These are phyloP conservation scores for Dendrobium chrysotoxum DNA, from an alignment of 106 monocot species.

Conservation along the genomic window DNA sequence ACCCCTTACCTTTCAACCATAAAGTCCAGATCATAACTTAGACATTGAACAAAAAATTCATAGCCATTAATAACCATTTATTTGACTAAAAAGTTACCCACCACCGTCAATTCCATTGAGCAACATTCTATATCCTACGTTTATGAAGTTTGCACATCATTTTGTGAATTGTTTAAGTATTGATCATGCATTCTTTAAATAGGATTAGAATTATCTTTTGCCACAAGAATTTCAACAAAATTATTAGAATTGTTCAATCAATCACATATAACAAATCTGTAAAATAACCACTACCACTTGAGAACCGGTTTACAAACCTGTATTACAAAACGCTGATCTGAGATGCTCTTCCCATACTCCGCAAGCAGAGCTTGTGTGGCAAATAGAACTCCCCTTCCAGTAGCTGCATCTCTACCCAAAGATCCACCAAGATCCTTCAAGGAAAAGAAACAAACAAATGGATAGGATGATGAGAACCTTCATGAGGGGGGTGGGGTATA, in stretches of 20 bases:
- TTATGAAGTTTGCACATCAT: not conserved
- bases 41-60: too few relatives aligned
- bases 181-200: not conserved
- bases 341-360: conserved; percentile 73
- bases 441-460: not conserved
- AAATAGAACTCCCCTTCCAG: conserved; percentile 80
- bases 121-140: not conserved
- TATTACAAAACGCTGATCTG: conserved; percentile 71
- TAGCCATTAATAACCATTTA: too few relatives aligned
- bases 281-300: not conserved
- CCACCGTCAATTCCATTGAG: not conserved
- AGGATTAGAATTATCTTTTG: not conserved
- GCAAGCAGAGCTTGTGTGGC: conserved; percentile 68
- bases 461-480: not conserved
- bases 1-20: too few relatives aligned
- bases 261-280: not conserved
- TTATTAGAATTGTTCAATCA: not conserved
- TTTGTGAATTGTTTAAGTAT: not conserved
- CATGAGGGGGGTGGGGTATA: too few relatives aligned
- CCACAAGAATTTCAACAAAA: not conserved
- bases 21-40: too few relatives aligned
- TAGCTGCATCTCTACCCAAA: conserved; percentile 83
- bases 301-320: conserved; percentile 35
- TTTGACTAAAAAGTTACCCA: too few relatives aligned
- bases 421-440: conserved; percentile 83